Conservation (phyloP, 2,329 filamentous ascomycete genomes). For the Monilinia vaccinii-corymbosi region DNA sequence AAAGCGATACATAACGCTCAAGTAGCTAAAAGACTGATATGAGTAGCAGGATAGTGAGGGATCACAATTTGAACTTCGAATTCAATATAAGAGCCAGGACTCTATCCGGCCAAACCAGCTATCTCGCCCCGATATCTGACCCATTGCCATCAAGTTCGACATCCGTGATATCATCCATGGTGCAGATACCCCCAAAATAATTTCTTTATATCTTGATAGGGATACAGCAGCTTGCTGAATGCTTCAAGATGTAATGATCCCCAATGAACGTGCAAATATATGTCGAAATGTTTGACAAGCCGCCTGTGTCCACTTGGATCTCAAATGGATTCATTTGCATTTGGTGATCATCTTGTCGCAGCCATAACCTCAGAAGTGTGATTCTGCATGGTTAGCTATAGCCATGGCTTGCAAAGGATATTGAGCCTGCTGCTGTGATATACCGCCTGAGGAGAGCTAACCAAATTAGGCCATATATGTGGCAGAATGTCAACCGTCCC, state of each 20-base stretch:
- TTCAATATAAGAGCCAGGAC: neutral
- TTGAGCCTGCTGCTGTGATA: neutral
- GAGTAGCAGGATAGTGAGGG: neutral
- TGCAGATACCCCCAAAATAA: neutral
- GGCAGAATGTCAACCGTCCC: neutral
- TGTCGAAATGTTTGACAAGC: no score
- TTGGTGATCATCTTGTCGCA: neutral
- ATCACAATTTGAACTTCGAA: neutral
- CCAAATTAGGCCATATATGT: neutral
- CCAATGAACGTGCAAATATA: no score
- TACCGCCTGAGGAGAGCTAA: neutral
- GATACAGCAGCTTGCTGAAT: neutral
- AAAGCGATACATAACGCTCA: neutral
- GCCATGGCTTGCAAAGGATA: neutral
- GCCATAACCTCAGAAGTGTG: neutral
- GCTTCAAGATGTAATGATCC: neutral
- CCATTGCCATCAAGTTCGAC: neutral
- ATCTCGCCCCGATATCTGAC: neutral
- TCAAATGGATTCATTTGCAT: neutral
- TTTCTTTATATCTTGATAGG: neutral
- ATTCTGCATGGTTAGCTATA: neutral
- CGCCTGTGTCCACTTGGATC: neutral
- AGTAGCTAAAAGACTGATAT: neutral
- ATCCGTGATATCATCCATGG: neutral
- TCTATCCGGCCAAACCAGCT: no score